Evolutionary conservation across 2,329 filamentous ascomycete species (phyloP), one percentile per base, ranked within the genome.

Genomic region (Colletotrichum simmondsii): DNA sequence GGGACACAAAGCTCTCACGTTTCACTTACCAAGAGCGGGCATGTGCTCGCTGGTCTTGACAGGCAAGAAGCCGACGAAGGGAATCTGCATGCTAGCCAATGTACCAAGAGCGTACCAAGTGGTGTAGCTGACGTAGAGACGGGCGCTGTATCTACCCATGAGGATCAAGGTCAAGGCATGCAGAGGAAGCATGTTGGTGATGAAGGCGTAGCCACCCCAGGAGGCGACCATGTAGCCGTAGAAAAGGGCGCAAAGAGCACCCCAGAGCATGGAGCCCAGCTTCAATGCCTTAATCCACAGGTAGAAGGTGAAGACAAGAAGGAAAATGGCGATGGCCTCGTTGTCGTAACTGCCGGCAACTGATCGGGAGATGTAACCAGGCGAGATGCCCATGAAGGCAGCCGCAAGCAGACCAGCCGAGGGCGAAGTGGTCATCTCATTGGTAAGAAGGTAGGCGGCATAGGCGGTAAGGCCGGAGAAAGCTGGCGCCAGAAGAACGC

Each of bases 221-320:
- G 97, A 97, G 61, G 96, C 97, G 76, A 99, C 97, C 97, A 99
- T 99, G 91, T 99, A 99, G 80, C 97, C 97, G 85, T 99, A 99
- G 86, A 97, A 98, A 68, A 99, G 89, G 56, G 97, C 97, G 78
- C 95, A 97, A 75, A 98, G 88, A 49, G 94, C 95, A 78, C 95
- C 96, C 96, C 96, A 99, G 84, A 98, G 94, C 82, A 97, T 95
- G 63, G 97, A 98, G 30, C 97, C 97, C 71, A 95, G 90, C 88
- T 99, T 99, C 77, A 99, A 89, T 24, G 97, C 95, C 89, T 98
- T 98, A 86, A 99, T 98, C 97, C 97, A 99, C 65, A 99, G 91
- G 85, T 92, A 99, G 85, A 99, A 99, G 81, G 97, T 99, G 83
- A 98, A 98, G 76, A 99, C 97, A 37, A 99, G 90, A 78, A 99